Percentiles rank a stretch among this genome's conserved stretches.
These are phyloP conservation scores for Emydomyces testavorans DNA, from an alignment of 2,329 filamentous ascomycete species.

Conservation along the genomic window DNA sequence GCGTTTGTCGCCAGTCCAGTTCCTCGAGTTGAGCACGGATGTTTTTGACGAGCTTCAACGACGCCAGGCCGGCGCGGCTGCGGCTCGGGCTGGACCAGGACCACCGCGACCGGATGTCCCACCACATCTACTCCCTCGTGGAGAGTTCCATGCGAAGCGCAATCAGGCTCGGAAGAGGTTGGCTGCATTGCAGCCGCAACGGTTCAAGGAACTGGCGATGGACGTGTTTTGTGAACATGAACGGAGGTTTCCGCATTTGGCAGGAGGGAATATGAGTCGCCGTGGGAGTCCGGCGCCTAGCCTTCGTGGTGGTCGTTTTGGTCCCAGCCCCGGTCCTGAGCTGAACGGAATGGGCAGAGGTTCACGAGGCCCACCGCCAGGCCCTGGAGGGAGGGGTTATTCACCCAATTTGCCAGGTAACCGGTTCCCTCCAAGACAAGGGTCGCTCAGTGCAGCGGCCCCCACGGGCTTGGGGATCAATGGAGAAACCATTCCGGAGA, in stretches of 20 bases:
- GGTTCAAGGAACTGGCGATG: slow-evolving; percentile 84
- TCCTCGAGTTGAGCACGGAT: slow-evolving; percentile 94
- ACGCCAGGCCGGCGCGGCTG: slow-evolving; percentile 54
- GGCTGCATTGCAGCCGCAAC: slow-evolving; percentile 70
- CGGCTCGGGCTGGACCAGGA: slow-evolving; percentile 20
- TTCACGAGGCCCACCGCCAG: slow-evolving; percentile 34
- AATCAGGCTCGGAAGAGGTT: slow-evolving; percentile 96
- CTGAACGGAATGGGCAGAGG: slow-evolving; percentile 23
- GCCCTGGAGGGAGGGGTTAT: slow-evolving; percentile 26
- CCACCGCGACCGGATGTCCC: slow-evolving; percentile 44
- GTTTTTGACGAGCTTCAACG: slow-evolving; percentile 91
- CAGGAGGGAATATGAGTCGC: slow-evolving; percentile 55
- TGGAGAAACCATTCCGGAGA: slow-evolving; percentile 45
- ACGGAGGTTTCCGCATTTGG: slow-evolving; percentile 73
- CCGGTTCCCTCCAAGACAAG: slow-evolving; percentile 31
- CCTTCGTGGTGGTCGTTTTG: slow-evolving; percentile 46
- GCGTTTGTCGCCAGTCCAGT: slow-evolving; percentile 79
- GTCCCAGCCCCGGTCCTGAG: slow-evolving; percentile 35
- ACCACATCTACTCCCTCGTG: slow-evolving; percentile 67
- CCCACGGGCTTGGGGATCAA: slow-evolving; percentile 42
- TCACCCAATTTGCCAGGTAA: slow-evolving; percentile 28
- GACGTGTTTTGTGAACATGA: slow-evolving; percentile 96
- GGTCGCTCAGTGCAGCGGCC: slow-evolving; percentile 31
- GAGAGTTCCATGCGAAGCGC: slow-evolving; percentile 86
- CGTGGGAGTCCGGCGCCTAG: slow-evolving; percentile 54